A percentile compares a stretch with the other conserved stretches of the same genome.
These are phyloP conservation scores for Candida labiduridarum DNA, from an alignment of 1,139 yeast species.

Conservation along the genomic window DNA sequence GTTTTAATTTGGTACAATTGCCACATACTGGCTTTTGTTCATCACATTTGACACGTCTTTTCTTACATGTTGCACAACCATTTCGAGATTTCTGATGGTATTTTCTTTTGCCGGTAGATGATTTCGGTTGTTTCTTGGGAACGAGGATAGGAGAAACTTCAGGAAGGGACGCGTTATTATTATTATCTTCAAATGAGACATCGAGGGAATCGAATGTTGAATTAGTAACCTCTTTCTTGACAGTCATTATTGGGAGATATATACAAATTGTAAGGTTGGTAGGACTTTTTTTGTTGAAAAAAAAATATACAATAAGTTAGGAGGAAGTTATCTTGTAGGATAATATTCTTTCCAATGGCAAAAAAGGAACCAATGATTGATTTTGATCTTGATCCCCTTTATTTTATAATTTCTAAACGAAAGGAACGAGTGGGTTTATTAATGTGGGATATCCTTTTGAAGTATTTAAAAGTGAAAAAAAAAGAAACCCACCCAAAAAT, in stretches of 20 bases:
- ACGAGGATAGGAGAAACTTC: neutral
- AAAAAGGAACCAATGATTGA: neutral
- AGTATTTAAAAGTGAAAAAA: neutral
- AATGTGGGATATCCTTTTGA: neutral
- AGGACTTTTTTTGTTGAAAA: slow-evolving; percentile 4
- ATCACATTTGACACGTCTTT: slow-evolving; percentile 89
- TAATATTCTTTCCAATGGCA: no score
- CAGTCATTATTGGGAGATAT: neutral
- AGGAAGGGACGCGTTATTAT: neutral
- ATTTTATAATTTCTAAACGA: neutral
- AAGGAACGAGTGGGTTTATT: neutral
- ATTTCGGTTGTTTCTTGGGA: slow-evolving; percentile 13
- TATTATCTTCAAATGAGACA: neutral
- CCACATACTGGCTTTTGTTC: slow-evolving; percentile 79
- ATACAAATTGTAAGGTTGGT: neutral
- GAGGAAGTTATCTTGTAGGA: neutral
- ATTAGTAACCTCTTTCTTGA: slow-evolving; percentile 5
- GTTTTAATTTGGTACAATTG: slow-evolving; percentile 76
- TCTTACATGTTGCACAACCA: slow-evolving; percentile 89
- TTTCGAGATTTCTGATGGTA: slow-evolving; percentile 85
- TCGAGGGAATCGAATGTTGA: slow-evolving; percentile 5
- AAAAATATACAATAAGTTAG: neutral
- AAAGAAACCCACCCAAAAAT: neutral
- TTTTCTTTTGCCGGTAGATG: slow-evolving; percentile 55
- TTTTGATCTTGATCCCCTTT: neutral